Conservation (phyloP, 495 filamentous ascomycete species). For the Xylaria sp. region DNA sequence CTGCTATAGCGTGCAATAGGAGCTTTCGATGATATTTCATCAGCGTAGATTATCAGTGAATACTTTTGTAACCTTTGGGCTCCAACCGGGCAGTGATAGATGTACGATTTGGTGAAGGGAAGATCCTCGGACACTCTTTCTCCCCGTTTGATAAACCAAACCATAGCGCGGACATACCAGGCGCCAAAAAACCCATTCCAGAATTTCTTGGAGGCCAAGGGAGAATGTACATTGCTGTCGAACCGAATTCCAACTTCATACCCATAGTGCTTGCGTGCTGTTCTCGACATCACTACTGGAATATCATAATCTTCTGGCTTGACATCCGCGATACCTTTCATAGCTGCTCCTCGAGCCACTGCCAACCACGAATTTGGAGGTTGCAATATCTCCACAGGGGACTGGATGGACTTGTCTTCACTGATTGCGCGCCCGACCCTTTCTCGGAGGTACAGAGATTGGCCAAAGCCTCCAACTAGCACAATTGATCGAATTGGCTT, state of each 20-base stretch:
- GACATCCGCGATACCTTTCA: slow-evolving; percentile 48
- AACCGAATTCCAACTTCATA: slow-evolving; percentile 39
- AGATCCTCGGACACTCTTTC: slow-evolving; percentile 26
- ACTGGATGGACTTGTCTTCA: slow-evolving; percentile 28
- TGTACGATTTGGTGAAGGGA: slow-evolving; percentile 15
- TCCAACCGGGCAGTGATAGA: slow-evolving; percentile 5
- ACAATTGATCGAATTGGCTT: slow-evolving; percentile 61
- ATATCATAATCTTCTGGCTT: slow-evolving; percentile 44
- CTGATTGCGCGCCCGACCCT: slow-evolving; percentile 52
- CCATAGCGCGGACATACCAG: slow-evolving; percentile 33
- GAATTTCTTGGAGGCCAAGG: neutral
- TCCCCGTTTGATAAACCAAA: slow-evolving; percentile 48
- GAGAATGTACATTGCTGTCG: slow-evolving; percentile 31
- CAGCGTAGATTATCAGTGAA: slow-evolving; percentile 3
- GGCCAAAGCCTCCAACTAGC: slow-evolving; percentile 77
- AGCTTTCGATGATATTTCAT: slow-evolving; percentile 10
- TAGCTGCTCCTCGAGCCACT: slow-evolving; percentile 3
- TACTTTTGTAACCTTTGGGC: neutral
- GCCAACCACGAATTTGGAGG: neutral
- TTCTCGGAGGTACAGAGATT: slow-evolving; percentile 68
- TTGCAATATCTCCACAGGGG: neutral
- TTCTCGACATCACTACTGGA: slow-evolving; percentile 52
- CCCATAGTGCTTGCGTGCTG: slow-evolving; percentile 61
- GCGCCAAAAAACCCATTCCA: neutral
- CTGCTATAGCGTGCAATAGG: neutral